Percentiles rank a stretch among this genome's conserved stretches.
Evolutionary conservation across 1,284 basidiomycete genomes (phyloP).

Genomic region (Termitomyces sp.): DNA sequence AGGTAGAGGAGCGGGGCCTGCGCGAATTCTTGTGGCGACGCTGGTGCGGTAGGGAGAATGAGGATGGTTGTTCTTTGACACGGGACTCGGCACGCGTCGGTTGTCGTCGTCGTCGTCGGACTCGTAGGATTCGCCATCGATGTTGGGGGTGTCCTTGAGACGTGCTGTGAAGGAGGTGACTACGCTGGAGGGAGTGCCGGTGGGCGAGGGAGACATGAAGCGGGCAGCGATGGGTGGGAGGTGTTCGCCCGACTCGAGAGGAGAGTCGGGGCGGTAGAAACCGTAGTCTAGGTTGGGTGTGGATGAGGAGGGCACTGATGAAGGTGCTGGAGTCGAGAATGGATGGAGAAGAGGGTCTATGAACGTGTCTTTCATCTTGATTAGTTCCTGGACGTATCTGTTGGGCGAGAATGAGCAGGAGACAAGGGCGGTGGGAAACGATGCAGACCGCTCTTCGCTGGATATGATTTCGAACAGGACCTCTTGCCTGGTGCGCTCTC

Average conservation of each 20-base stretch:
- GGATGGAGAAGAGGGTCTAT: slow-evolving; percentile 88
- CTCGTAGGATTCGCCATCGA: slow-evolving; percentile 67
- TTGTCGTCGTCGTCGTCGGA: slow-evolving; percentile 67
- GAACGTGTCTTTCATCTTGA: slow-evolving; percentile 91
- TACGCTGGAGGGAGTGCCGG: slow-evolving; percentile 40
- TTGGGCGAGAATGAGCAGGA: slow-evolving; percentile 9
- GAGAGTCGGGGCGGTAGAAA: slow-evolving; percentile 59
- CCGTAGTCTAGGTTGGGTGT: slow-evolving; percentile 61
- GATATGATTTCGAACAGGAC: slow-evolving; percentile 98
- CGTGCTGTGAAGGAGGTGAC: slow-evolving; percentile 29
- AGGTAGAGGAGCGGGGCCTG: slow-evolving; percentile 44
- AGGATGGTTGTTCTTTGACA: slow-evolving; percentile 62
- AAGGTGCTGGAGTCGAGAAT: slow-evolving; percentile 41
- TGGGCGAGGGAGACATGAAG: slow-evolving; percentile 75
- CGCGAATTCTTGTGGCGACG: slow-evolving; percentile 38
- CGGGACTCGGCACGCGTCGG: slow-evolving; percentile 30
- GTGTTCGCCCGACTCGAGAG: slow-evolving; percentile 64
- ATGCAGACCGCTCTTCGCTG: slow-evolving; percentile 81
- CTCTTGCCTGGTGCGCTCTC: slow-evolving; percentile 94
- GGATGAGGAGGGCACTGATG: slow-evolving; percentile 45
- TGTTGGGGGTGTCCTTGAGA: slow-evolving; percentile 52
- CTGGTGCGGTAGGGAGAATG: slow-evolving; percentile 67
- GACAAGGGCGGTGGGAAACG: background rate
- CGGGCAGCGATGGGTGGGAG: slow-evolving; percentile 87
- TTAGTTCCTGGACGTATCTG: slow-evolving; percentile 88